A percentile compares a stretch with the other conserved stretches of the same genome.
Evolutionary conservation across 495 filamentous ascomycete genomes (phyloP).

Genomic region (Bryoglossum gracile): DNA sequence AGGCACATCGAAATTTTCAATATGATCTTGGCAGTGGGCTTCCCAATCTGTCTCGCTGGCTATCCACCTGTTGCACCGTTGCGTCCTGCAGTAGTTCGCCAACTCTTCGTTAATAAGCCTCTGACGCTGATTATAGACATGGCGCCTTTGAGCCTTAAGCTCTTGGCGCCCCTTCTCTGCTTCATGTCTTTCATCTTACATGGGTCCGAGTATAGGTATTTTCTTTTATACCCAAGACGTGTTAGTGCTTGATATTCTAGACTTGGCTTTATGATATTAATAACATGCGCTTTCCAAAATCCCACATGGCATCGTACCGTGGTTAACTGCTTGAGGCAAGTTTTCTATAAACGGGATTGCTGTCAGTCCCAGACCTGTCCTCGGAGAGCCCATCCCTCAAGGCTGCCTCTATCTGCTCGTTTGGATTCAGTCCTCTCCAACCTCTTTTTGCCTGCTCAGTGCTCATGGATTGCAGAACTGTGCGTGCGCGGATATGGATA

Average conservation of each 20-base stretch:
- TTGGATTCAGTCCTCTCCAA: constrained; percentile 5
- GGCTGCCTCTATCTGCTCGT: constrained; percentile 10
- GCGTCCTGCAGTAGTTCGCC: too few relatives aligned
- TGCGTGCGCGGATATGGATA: constrained; percentile 3
- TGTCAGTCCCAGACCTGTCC: constrained; percentile 9
- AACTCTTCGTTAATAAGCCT: too few relatives aligned
- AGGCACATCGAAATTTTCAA: constrained; percentile 17
- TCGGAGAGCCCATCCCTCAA: constrained; percentile 2
- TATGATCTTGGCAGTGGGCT: constrained; percentile 22
- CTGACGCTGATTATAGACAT: too few relatives aligned
- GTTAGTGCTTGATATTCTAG: too few relatives aligned
- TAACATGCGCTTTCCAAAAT: too few relatives aligned
- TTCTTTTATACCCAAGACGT: too few relatives aligned
- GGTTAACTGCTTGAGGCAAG: background rate
- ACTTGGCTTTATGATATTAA: too few relatives aligned
- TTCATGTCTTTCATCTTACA: too few relatives aligned
- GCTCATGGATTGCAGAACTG: constrained; percentile 3
- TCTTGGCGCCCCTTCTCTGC: too few relatives aligned
- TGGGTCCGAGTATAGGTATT: too few relatives aligned
- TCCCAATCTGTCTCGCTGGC: constrained; percentile 17
- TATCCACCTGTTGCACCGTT: constrained; percentile 14
- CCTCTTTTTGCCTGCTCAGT: background rate
- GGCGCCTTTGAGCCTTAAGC: too few relatives aligned
- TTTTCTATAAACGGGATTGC: background rate
- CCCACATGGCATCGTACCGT: too few relatives aligned